Evolutionary conservation across 441 rosid genomes (phyloP).

Genomic region (Corymbia calophylla): DNA sequence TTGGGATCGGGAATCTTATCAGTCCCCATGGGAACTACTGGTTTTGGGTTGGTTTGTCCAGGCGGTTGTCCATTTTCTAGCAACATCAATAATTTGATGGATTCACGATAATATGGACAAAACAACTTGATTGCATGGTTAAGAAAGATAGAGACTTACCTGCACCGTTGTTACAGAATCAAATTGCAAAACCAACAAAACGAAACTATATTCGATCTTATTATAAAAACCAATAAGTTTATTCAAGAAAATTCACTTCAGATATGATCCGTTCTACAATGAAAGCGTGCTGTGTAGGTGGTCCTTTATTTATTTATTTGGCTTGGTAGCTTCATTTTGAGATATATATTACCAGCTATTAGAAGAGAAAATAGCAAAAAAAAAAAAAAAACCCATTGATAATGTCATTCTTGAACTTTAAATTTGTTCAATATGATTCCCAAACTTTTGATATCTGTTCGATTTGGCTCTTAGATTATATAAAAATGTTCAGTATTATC

Average conservation of each 20-base stretch:
- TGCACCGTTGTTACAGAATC: neutral
- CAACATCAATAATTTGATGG: neutral
- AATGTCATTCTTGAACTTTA: accelerated
- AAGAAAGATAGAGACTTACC: neutral
- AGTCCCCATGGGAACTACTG: too few relatives aligned
- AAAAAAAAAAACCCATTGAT: too few relatives aligned
- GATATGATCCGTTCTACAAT: neutral
- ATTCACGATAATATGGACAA: neutral
- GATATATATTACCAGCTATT: neutral
- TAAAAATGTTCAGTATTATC: too few relatives aligned
- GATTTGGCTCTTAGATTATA: too few relatives aligned
- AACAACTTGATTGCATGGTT: neutral
- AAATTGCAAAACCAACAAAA: neutral
- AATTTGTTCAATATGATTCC: accelerated
- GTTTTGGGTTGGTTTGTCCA: too few relatives aligned
- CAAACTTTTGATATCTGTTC: accelerated
- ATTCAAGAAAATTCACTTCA: neutral
- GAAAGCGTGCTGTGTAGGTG: neutral
- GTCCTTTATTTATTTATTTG: too few relatives aligned
- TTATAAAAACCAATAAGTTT: neutral
- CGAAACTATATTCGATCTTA: neutral
- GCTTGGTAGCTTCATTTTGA: neutral
- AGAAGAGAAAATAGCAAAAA: too few relatives aligned
- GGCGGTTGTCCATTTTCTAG: neutral
- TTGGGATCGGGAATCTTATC: too few relatives aligned